Evolutionary conservation across 208 protist genomes (phyloP), one percentile per base, ranked within the genome.

Genomic region (Acanthamoeba sp.): DNA sequence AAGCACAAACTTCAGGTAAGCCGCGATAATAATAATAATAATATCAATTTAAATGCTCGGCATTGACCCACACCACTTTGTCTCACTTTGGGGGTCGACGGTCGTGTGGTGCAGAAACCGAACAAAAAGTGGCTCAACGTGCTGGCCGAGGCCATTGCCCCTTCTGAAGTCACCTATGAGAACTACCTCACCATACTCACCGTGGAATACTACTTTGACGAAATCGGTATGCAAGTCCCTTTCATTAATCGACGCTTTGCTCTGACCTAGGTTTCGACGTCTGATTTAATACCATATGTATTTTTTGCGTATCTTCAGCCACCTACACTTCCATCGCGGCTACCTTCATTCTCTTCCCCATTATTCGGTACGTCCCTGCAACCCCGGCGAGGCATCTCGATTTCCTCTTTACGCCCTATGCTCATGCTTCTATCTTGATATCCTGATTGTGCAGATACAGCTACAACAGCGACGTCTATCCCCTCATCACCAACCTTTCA

Each of bases 141-240:
- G 36, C 14, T 84, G 18, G 76, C 76, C 42, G 42, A 84, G 20
- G 76, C 40, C 42, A 52, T 84, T 34, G 76, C 76, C 12, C 76
- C 76, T 20, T 45, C 34, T 14, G 76, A 84, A 10, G 76, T 84
- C 40, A 55, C 34, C 42, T 84, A 84, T 40, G 76, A 84, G 42
- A 52, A 16, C 34, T 84, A 84, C 38, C 22, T 84, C 24, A 84
- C 76, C 40, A 84, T 55, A 22, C 76, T 84, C 10, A 84, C 76
- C 2, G 76, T 84, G 36, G 76, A 84, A 27, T 84, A 84, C 42
- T 84, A 84, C 40, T 84, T 84, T n/a, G 76, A 84, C 40, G 76
- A 84, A 55, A 84, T 84, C 36, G 76, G 76, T 84, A 55, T n/a
- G n/a, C n/a, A n/a, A n/a, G n/a, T n/a, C n/a, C n/a, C n/a, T n/a